A percentile compares a stretch with the other conserved stretches of the same genome.
These are phyloP conservation scores for Elsinoe ampelina DNA, from an alignment of 2,329 filamentous ascomycete species.

Conservation along the genomic window DNA sequence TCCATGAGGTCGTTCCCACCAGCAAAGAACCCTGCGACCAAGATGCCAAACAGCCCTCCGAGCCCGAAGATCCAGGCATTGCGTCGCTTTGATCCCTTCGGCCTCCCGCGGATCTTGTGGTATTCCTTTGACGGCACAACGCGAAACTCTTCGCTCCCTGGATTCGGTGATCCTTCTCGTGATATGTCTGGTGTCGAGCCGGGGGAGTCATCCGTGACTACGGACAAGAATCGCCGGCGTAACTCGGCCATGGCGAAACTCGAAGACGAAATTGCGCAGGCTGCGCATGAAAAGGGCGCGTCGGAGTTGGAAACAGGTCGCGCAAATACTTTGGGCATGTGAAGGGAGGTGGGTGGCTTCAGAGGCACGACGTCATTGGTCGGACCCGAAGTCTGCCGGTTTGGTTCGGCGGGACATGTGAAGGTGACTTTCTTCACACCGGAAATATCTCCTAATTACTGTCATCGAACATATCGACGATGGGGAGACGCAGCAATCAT, in stretches of 20 bases:
- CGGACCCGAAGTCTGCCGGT: background rate
- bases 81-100: slow-evolving; percentile 51
- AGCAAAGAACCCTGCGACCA: slow-evolving; percentile 84
- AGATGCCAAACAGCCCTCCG: slow-evolving; percentile 79
- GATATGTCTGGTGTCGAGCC: slow-evolving; percentile 25
- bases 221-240: slow-evolving; percentile 28
- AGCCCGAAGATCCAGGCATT: slow-evolving; percentile 77
- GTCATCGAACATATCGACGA: background rate
- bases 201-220: slow-evolving; percentile 17
- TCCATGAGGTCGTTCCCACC: slow-evolving; percentile 83
- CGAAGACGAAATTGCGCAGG: background rate
- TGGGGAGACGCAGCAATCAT: slow-evolving; percentile 4
- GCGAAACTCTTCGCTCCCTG: slow-evolving; percentile 36
- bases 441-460: background rate
- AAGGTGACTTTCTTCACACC: background rate
- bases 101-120: slow-evolving; percentile 32
- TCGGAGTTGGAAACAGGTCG: background rate
- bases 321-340: slow-evolving; percentile 4
- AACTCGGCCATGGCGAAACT: slow-evolving; percentile 24
- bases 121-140: slow-evolving; percentile 45
- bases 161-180: slow-evolving; percentile 31
- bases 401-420: background rate
- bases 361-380: slow-evolving; percentile 6
- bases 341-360: background rate
- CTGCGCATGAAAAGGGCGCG: background rate